Evolutionary conservation across 352 stramenopile genomes (phyloP).

Genomic region (Aphanomyces cochlioides): DNA sequence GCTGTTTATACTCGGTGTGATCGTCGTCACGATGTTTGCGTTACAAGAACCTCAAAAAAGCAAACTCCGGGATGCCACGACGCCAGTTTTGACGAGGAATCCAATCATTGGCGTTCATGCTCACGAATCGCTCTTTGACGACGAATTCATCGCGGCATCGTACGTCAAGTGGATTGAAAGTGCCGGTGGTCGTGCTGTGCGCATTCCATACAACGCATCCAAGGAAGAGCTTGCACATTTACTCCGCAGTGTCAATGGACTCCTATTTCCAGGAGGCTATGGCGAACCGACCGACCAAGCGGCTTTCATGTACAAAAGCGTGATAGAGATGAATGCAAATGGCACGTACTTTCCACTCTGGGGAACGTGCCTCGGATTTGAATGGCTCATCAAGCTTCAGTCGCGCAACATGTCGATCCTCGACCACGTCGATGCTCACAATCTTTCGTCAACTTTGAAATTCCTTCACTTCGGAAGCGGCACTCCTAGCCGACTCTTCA

Average conservation of each 20-base stretch:
- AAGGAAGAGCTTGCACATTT: constrained; percentile 51
- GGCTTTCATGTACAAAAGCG: constrained; percentile 49
- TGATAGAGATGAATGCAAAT: constrained; percentile 59
- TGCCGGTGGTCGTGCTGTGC: constrained; percentile 60
- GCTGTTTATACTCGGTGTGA: no score
- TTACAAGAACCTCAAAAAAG: no score
- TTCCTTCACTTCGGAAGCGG: constrained; percentile 45
- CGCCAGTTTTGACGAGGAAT: neutral
- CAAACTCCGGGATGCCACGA: neutral
- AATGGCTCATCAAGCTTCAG: constrained; percentile 72
- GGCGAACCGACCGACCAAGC: constrained; percentile 55
- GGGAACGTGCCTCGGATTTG: constrained; percentile 76
- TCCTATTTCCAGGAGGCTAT: constrained; percentile 61
- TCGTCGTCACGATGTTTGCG: no score
- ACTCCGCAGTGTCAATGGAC: constrained; percentile 61
- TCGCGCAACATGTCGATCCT: constrained; percentile 45
- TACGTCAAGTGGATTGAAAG: constrained; percentile 84
- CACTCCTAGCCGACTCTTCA: constrained; percentile 53
- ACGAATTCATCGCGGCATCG: constrained; percentile 70
- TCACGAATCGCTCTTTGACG: constrained; percentile 32
- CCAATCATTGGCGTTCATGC: constrained; percentile 29
- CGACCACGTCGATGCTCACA: constrained; percentile 62
- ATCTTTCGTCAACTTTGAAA: constrained; percentile 78
- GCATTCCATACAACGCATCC: constrained; percentile 65
- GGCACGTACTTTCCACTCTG: constrained; percentile 67